phyloP scores from a whole-genome alignment of 192 early-diverging fungal species.

The Haplosporangium gracile region DNA sequence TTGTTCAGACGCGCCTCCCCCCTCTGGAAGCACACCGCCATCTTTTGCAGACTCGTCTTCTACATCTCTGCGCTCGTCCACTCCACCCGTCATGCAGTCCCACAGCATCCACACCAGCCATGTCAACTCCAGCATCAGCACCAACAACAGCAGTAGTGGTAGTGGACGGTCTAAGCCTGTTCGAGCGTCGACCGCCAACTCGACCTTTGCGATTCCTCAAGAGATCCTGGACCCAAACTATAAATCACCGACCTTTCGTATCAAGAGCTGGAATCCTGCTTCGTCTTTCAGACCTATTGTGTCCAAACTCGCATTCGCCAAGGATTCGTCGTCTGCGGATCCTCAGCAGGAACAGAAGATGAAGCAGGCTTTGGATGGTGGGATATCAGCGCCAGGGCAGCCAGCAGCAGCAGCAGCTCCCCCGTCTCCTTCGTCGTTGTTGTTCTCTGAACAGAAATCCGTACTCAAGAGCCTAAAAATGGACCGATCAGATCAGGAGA shows the following conservation, averaged over 20 bases:
- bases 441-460: neutral
- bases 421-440: neutral
- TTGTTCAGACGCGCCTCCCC: constrained; percentile 7
- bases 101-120: neutral
- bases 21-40: neutral
- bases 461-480: neutral
- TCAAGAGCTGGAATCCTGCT: constrained; percentile 52
- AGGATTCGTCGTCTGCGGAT: neutral
- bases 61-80: neutral
- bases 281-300: neutral
- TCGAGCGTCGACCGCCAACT: neutral
- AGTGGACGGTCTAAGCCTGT: neutral
- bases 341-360: neutral
- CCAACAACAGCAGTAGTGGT: neutral
- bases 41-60: neutral
- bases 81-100: neutral
- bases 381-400: neutral
- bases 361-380: constrained; percentile 9
- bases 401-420: neutral
- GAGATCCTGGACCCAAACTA: constrained; percentile 52
- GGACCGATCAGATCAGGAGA: neutral
- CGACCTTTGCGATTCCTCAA: constrained; percentile 40
- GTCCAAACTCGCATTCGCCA: neutral
- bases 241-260: constrained; percentile 37
- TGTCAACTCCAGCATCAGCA: neutral